Evolutionary conservation across 495 filamentous ascomycete genomes (phyloP), one percentile per base, ranked within the genome.

Genomic region (Neurospora sp.): DNA sequence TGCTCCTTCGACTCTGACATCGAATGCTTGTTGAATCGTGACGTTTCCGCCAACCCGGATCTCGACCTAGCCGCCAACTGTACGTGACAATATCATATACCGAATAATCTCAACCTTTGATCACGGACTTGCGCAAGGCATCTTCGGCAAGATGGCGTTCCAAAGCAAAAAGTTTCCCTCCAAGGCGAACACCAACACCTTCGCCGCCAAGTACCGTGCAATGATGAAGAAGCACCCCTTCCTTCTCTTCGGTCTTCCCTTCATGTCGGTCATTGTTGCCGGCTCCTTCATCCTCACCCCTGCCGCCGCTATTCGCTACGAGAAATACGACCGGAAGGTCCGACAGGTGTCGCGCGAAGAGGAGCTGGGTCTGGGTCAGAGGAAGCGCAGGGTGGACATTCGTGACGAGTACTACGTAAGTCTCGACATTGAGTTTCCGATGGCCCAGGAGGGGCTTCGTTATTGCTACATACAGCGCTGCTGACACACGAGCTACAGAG

Each of bases 261-360:
- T 99, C 83, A 88, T 98, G 78, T 83, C 87, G 59, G 90, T 95
- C 42, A 97, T 99, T 77, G 90, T 99, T n/a, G 94, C 91, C 5
- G 96, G 93, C 0, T 96, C 93, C 9, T 99, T 99, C 82, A 91
- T 94, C 74, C 87, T 99, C 17, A 97, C 95, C 0, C 96, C 96
- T 2, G 96, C 94, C 3, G 93, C 96, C 7, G 96, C 96, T 6
- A 83, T 99, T 39, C 88, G 96, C 45, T 99, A 98, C 82, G 96
- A 98, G 83, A 88, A 91, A 42, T 89, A 98, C 77, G 96, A 99
- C 79, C 86, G 92, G 73, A 94, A 92, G 83, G 91, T 96, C 43
- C 87, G 92, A 78, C 90, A 92, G 80, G 76, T 98, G 81, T 91
- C 87, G 70, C 86, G 92, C 72, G 93, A 98, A 36, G 95, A 98